A percentile compares a stretch with the other conserved stretches of the same genome.
Conservation (phyloP, 2,329 filamentous ascomycete species). For the Cladosporium halotolerans region DNA sequence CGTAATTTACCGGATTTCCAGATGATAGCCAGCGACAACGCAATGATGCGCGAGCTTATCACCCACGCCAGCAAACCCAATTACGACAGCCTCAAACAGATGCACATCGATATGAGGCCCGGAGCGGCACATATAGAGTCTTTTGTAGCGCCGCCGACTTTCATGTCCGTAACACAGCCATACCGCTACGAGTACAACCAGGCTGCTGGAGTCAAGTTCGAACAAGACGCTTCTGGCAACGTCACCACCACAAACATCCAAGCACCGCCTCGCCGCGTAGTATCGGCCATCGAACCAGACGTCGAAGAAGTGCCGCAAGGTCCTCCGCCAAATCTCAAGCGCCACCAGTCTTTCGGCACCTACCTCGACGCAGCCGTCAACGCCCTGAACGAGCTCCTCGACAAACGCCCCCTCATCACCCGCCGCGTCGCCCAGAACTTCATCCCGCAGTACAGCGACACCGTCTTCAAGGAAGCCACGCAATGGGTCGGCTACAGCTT, state of each 20-base stretch:
- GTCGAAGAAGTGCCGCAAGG: slow-evolving; percentile 55
- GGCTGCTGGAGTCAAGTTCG: slow-evolving; percentile 68
- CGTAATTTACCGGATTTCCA: slow-evolving; percentile 82
- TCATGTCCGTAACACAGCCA: slow-evolving; percentile 25
- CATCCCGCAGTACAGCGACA: slow-evolving; percentile 46
- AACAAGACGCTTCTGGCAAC: slow-evolving; percentile 51
- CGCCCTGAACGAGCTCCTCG: slow-evolving; percentile 59
- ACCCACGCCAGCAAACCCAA: slow-evolving; percentile 66
- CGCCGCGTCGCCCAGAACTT: slow-evolving; percentile 73
- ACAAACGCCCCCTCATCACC: slow-evolving; percentile 77
- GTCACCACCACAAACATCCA: slow-evolving; percentile 42
- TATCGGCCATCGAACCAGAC: slow-evolving; percentile 55
- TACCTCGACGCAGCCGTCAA: slow-evolving; percentile 57
- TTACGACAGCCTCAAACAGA: slow-evolving; percentile 54
- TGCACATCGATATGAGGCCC: slow-evolving; percentile 59
- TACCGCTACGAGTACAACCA: slow-evolving; percentile 70
- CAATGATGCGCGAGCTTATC: slow-evolving; percentile 65
- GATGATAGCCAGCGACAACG: slow-evolving; percentile 27
- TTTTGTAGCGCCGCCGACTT: slow-evolving; percentile 25
- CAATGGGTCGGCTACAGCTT: slow-evolving; percentile 90
- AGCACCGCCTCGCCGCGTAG: slow-evolving; percentile 54
- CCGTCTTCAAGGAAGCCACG: slow-evolving; percentile 64
- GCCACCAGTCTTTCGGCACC: slow-evolving; percentile 32
- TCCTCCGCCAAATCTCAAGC: slow-evolving; percentile 51
- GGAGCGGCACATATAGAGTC: slow-evolving; percentile 63